Evolutionary conservation across 495 filamentous ascomycete genomes (phyloP), one percentile per base, ranked within the genome.

Genomic region (Penicillium ucsense): DNA sequence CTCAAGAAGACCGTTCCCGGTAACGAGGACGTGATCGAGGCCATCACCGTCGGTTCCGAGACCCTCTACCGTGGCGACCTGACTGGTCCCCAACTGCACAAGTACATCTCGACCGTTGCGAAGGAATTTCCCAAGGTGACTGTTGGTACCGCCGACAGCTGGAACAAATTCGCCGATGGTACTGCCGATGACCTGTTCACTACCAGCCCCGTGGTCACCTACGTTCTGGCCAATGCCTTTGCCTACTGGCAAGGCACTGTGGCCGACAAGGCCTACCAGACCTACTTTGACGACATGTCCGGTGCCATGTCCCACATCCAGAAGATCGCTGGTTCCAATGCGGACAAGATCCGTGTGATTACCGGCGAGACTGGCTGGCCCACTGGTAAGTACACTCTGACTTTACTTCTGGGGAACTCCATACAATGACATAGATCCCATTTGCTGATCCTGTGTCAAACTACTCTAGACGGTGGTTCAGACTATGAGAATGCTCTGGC

Each of bases 311-410:
- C 66, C n/a, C 83, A 81, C 56, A 79, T 91, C 53, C 80, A 88
- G 65, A 54, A 67, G 50, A 49, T 81, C 46, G 76, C 78, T 43
- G 81, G 79, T 37, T 51, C 55, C 40, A 69, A 72, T 11, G 59
- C 66, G 6, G 69, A 74, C 51, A 61, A 71, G 38, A 75, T 84
- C 52, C 77, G 82, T 55, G 70, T 89, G 52, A 83, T 82, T 71
- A 88, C 83, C 51, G 86, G 86, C 53, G 86, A 91, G 71, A 89
- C 85, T 50, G 80, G 80, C 58, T 82, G 79, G 80, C 78, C 79
- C 36, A 80, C 77, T 31, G 65, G 76, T 79, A 12, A 46, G 31
- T n/a, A 20, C 31, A 20, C 9, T 29, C 11, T 38, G 37, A 33
- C 29, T 34, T 4, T 45, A 12, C 28, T 43, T 43, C 32, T 31